phyloP scores from a whole-genome alignment of 805 yeast genomes.

The Metahyphopichia silvanorum region DNA sequence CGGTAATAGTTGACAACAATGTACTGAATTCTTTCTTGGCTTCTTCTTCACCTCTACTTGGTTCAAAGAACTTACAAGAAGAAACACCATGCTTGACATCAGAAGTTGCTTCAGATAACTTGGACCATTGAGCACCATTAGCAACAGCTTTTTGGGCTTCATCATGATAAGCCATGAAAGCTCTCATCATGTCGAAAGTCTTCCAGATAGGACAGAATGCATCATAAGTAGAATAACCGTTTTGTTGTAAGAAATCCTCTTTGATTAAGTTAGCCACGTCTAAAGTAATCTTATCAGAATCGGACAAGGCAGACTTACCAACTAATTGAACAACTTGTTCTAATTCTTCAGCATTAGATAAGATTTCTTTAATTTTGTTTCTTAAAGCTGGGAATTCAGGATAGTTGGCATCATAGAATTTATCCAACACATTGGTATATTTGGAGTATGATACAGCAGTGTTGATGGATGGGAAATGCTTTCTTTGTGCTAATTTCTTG shows the following conservation, averaged over 20 bases:
- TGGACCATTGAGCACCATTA: constrained; percentile 92
- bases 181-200: constrained; percentile 97
- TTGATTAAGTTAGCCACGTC: constrained; percentile 90
- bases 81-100: constrained; percentile 94
- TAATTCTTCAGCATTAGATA: constrained; percentile 95
- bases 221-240: constrained; percentile 97
- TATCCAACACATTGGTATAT: constrained; percentile 83
- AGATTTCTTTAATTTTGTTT: constrained; percentile 88
- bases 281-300: constrained; percentile 92
- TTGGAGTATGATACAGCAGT: constrained; percentile 96
- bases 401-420: constrained; percentile 79
- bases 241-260: constrained; percentile 98
- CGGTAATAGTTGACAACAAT: constrained; percentile 71
- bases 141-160: constrained; percentile 98
- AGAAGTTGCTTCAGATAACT: constrained; percentile 81
- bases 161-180: constrained; percentile 85
- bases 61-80: constrained; percentile 94
- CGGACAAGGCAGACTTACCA: constrained; percentile 97
- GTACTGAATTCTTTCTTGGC: constrained; percentile 74
- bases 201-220: constrained; percentile 99
- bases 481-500: constrained; percentile 98
- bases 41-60: constrained; percentile 82
- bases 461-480: constrained; percentile 98
- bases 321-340: constrained; percentile 99
- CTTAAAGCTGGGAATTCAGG: constrained; percentile 91